Evolutionary conservation across 1,139 yeast genomes (phyloP), one percentile per base, ranked within the genome.

Genomic region (Arxiozyma bovina): DNA sequence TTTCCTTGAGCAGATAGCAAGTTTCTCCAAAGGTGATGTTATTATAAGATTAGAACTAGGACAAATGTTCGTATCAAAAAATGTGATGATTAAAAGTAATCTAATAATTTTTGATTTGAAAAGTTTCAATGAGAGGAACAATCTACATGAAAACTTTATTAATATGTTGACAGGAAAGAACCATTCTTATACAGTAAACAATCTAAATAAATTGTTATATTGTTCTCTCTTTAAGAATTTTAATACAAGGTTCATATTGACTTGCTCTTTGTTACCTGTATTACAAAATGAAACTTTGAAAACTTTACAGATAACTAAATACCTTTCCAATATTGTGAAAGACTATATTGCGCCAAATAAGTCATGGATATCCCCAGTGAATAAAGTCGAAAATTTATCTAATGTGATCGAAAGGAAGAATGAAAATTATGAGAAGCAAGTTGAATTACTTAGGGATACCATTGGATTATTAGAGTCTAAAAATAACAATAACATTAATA

Each of bases 181-280:
- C 8, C 40, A 18, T 18, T 17, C 20, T 27, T 20, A 20, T 2
- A 46, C 22, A 15, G n/a, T 30, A 18, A 34, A 38, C 74, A 87
- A 87, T 62, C 75, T 89, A 54, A 87, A 96, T 0, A 75, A 96
- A 57, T 83, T 90, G 15, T 72, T 90, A 48, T 95, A 87, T 66
- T 95, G 88, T 63, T 83, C 95, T 0, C 72, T 90, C 23, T 96
- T 96, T 4, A 96, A 96, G 1, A 88, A 89, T 67, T 83, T 94
- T 1, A 74, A 93, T 55, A 90, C 96, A 0, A 81, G 89, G 2
- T 74, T 90, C 53, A 83, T 90, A 42, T 78, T 89, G 50, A 87
- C 85, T 61, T 85, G 95, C 59, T 85, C 96, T 0, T 88, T 93
- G 0, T 78, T 87, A 0, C 68, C 76, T 0, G 66, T 70, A 42